phyloP scores from a whole-genome alignment of 2,329 filamentous ascomycete genomes.

The Curvularia verruculosa region DNA sequence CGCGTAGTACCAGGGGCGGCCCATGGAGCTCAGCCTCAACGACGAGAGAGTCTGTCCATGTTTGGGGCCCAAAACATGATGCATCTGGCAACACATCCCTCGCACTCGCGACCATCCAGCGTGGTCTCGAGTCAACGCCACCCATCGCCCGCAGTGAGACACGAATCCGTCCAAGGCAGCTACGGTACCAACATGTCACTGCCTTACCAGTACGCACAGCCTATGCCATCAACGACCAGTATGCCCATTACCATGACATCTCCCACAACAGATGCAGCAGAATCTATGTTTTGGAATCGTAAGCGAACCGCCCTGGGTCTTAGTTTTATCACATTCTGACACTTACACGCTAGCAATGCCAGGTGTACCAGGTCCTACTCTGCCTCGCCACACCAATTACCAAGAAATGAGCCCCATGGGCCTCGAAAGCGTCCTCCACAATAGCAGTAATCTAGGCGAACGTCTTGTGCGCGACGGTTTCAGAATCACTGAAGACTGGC shows the following conservation, averaged over 20 bases:
- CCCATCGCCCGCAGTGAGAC: conserved; percentile 22
- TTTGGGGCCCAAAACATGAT: conserved; percentile 29
- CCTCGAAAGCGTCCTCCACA: conserved; percentile 41
- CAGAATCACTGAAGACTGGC: conserved; percentile 38
- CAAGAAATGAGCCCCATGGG: conserved; percentile 44
- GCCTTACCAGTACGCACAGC: conserved; percentile 26
- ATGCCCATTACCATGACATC: conserved; percentile 21
- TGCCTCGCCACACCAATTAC: conserved; percentile 36
- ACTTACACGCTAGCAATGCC: conserved; percentile 37
- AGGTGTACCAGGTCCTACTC: conserved; percentile 48
- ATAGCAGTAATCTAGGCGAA: conserved; percentile 38
- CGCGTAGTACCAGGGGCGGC: conserved; percentile 14
- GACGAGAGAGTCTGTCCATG: conserved; percentile 42
- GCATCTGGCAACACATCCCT: conserved; percentile 25
- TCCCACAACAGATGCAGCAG: conserved; percentile 20
- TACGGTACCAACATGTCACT: conserved; percentile 21
- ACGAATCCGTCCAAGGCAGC: conserved; percentile 16
- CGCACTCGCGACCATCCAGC: conserved; percentile 20
- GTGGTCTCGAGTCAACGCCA: conserved; percentile 24
- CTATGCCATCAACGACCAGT: conserved; percentile 20
- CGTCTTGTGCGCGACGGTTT: conserved; percentile 45
- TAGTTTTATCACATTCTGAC: background rate
- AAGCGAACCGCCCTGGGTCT: background rate
- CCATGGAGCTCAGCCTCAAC: conserved; percentile 8
- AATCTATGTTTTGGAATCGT: conserved; percentile 45